These are phyloP conservation scores for Daedaleopsis nitida DNA, from an alignment of 768 basidiomycete genomes.

Conservation along the genomic window DNA sequence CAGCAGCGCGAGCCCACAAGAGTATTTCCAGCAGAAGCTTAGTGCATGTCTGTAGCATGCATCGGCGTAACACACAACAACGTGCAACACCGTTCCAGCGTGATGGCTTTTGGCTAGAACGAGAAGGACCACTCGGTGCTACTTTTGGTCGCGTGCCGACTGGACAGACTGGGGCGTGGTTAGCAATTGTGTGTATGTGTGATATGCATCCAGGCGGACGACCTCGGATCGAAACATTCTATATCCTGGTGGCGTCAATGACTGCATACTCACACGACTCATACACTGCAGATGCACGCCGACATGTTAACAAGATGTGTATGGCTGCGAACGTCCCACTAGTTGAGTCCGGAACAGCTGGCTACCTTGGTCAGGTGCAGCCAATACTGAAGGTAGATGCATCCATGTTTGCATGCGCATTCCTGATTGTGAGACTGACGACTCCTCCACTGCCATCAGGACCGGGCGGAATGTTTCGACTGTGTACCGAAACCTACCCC, in stretches of 20 bases:
- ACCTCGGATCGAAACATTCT: too few species aligned
- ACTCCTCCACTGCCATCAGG: conserved; percentile 44
- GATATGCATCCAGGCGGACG: too few species aligned
- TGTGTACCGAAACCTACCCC: conserved; percentile 92
- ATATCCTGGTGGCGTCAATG: background rate
- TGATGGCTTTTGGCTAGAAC: too few species aligned
- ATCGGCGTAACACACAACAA: too few species aligned
- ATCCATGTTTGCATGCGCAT: background rate
- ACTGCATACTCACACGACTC: background rate
- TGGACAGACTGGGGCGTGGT: too few species aligned
- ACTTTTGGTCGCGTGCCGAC: too few species aligned
- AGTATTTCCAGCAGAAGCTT: too few species aligned
- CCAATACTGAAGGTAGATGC: conserved; percentile 78
- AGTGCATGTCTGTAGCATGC: too few species aligned
- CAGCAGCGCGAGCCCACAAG: background rate
- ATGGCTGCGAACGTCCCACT: conserved; percentile 89
- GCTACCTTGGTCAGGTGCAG: conserved; percentile 96
- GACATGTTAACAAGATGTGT: conserved; percentile 98
- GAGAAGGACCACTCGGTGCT: too few species aligned
- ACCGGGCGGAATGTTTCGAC: conserved; percentile 92
- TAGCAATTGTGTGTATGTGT: too few species aligned
- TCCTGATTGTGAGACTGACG: background rate
- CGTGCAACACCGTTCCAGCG: too few species aligned
- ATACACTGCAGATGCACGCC: conserved; percentile 69
- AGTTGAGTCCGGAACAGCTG: conserved; percentile 96